Evolutionary conservation across 306 rosid genomes (phyloP).

Genomic region (Citrullus mucosospermus): DNA sequence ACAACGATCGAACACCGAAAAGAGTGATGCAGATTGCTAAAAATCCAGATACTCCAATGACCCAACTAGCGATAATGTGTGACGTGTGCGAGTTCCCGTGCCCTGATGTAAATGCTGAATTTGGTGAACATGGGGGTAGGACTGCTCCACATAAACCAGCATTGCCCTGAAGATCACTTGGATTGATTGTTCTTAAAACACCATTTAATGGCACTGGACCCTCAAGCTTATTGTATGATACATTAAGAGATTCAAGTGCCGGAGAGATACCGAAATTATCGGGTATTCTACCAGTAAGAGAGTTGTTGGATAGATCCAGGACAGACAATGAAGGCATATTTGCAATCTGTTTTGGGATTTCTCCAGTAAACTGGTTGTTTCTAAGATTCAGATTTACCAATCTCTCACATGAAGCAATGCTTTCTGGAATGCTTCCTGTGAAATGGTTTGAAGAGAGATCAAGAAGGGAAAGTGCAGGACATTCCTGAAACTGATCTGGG

Average conservation of each 20-base stretch:
- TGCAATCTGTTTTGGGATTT: conserved; percentile 61
- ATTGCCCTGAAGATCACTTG: conserved; percentile 62
- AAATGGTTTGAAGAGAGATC: conserved; percentile 74
- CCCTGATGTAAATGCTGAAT: conserved; percentile 23
- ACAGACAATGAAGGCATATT: conserved; percentile 72
- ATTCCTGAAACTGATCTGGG: conserved; percentile 79
- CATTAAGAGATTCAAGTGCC: conserved; percentile 70
- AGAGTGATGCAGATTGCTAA: conserved; percentile 35
- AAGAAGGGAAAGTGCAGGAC: conserved; percentile 70
- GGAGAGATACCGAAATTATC: conserved; percentile 77
- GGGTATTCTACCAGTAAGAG: conserved; percentile 77
- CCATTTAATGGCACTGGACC: conserved; percentile 85
- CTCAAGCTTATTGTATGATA: conserved; percentile 69
- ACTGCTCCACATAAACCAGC: conserved; percentile 66
- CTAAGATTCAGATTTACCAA: conserved; percentile 70
- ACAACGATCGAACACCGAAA: conserved; percentile 39
- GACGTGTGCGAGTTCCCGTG: conserved; percentile 31
- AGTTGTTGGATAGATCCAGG: conserved; percentile 87
- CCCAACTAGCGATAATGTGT: conserved; percentile 53
- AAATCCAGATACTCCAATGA: conserved; percentile 51
- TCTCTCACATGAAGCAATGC: conserved; percentile 82
- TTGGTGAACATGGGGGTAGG: conserved; percentile 53
- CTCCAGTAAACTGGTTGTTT: conserved; percentile 59
- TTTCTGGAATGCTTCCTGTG: conserved; percentile 62
- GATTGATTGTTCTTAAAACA: conserved; percentile 63